Evolutionary conservation across 2,329 filamentous ascomycete species (phyloP), one percentile per base, ranked within the genome.

Genomic region (Alternaria ventricosa): DNA sequence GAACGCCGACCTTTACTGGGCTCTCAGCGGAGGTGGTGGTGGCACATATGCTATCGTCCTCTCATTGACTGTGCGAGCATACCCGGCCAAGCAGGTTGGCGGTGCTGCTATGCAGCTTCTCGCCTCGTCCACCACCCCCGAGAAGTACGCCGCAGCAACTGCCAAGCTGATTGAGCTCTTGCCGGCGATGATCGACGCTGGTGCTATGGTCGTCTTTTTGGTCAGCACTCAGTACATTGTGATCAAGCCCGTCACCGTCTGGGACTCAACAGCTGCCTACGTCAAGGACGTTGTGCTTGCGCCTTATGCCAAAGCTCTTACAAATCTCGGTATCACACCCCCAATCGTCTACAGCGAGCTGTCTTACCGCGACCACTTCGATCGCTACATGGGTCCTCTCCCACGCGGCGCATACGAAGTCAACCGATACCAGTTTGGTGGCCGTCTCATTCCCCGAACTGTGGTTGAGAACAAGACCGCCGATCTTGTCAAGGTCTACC

Each of bases 1-100:
- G 23, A 76, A 79, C 59, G 25, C 67, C 3, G 78, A 80, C 44
- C 71, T 79, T 2, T 80, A 78, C 67, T 81, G 78, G 78, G 79
- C 78, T 9, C 64, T 81, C 3, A 68, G 63, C 15, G 78, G 76
- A 27, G 76, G 78, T 2, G 73, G 72, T 4, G 75, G 74, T 15
- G 72, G 75, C 15, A 76, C 73, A 0, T 80, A 72, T 55, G 78
- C 68, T 11, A 68, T 79, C 15, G 74, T 76, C 10, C 53, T 75
- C 15, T 74, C 75, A 1, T 44, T 77, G 30, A 79, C 76, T 3
- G 67, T 76, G 6, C 72, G 71, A 57, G 73, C 70, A n/a, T 69
- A 75, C 57, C 49, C 63, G 10, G 65, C 74, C 30, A 59, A 56
- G 20, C 55, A 50, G 4, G 65, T 75, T 8, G 68, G 71, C 20